These are phyloP conservation scores for Cadophora gregata DNA, from an alignment of 2,329 filamentous ascomycete species.

Conservation along the genomic window DNA sequence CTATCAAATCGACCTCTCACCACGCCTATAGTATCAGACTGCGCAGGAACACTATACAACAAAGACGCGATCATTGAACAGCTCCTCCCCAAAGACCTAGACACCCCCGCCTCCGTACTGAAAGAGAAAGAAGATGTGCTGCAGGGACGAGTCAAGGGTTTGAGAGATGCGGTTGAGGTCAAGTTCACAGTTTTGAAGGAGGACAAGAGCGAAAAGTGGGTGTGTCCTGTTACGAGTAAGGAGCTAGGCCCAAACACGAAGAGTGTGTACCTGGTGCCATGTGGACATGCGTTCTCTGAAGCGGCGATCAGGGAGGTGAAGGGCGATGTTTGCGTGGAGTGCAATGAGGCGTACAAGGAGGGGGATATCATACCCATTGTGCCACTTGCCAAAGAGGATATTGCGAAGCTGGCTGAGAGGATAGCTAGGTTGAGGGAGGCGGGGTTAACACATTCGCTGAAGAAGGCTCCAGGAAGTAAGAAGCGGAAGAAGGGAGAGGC, in stretches of 20 bases:
- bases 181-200: conserved; percentile 65
- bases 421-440: conserved; percentile 71
- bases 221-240: conserved; percentile 88
- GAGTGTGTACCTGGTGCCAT: conserved; percentile 89
- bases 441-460: conserved; percentile 84
- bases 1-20: conserved; percentile 78
- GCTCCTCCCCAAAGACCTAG: conserved; percentile 61
- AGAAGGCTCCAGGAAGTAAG: conserved; percentile 76
- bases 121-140: conserved; percentile 66
- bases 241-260: conserved; percentile 80
- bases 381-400: conserved; percentile 72
- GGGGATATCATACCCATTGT: conserved; percentile 86
- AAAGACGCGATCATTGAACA: conserved; percentile 86
- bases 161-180: conserved; percentile 88
- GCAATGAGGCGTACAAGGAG: conserved; percentile 73
- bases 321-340: conserved; percentile 70
- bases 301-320: conserved; percentile 82
- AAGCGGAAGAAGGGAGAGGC: conserved; percentile 74
- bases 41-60: conserved; percentile 85
- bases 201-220: conserved; percentile 63
- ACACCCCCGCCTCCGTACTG: conserved; percentile 48
- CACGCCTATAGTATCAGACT: conserved; percentile 79
- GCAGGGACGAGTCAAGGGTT: conserved; percentile 70
- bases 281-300: conserved; percentile 92
- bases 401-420: conserved; percentile 69